A percentile compares a stretch with the other conserved stretches of the same genome.
Conservation (phyloP, 1,139 yeast species). For the Blastobotrys malaysiensis region DNA sequence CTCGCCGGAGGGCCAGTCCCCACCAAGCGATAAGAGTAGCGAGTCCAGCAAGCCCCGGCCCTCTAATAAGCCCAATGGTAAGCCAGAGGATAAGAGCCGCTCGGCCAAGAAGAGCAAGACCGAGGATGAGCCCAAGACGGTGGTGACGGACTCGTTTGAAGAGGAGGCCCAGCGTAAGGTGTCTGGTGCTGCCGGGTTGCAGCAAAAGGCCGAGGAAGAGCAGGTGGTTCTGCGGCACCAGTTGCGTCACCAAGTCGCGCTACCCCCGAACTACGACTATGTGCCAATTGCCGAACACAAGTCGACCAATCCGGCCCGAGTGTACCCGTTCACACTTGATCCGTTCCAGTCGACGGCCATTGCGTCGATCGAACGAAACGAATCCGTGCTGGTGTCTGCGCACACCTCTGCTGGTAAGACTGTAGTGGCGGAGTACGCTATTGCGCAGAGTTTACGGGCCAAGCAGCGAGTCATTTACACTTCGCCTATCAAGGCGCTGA, state of each 20-base stretch:
- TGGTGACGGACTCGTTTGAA: conserved; percentile 84
- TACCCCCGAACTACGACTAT: conserved; percentile 87
- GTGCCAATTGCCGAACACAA: conserved; percentile 83
- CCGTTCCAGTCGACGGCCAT: conserved; percentile 96
- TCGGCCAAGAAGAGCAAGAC: conserved; percentile 6
- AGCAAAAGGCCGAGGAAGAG: conserved; percentile 39
- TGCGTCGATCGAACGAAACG: conserved; percentile 88
- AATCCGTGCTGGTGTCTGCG: conserved; percentile 95
- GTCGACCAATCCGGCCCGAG: conserved; percentile 56
- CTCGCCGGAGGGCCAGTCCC: background rate
- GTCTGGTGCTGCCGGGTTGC: conserved; percentile 67
- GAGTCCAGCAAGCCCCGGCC: conserved; percentile 2
- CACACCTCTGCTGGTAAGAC: conserved; percentile 99
- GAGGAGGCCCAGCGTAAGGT: conserved; percentile 90
- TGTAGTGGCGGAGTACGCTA: conserved; percentile 97
- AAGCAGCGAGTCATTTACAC: conserved; percentile 95
- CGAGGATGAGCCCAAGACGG: conserved; percentile 39
- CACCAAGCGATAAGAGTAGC: conserved; percentile 1
- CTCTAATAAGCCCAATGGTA: conserved; percentile 4
- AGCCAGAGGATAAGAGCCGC: background rate
- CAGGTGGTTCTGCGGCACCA: conserved; percentile 80
- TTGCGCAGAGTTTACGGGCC: conserved; percentile 85
- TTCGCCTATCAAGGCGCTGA: conserved; percentile 93
- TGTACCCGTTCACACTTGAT: conserved; percentile 87
- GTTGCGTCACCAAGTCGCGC: conserved; percentile 95